Percentiles rank a stretch among this genome's conserved stretches.
These are phyloP conservation scores for Cladophialophora carrionii DNA, from an alignment of 2,329 filamentous ascomycete species.

Conservation along the genomic window DNA sequence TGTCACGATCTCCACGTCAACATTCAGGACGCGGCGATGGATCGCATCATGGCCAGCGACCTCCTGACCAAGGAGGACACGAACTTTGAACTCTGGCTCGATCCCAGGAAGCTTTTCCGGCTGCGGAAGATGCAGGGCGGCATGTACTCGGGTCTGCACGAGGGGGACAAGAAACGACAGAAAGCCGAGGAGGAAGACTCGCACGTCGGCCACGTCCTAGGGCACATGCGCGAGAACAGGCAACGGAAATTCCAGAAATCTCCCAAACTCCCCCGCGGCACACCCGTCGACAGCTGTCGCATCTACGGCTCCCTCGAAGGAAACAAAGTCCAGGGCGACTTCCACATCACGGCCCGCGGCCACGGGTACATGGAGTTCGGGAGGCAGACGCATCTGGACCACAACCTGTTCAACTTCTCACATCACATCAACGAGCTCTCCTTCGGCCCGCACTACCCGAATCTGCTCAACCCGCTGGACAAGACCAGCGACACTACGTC, in stretches of 20 bases:
- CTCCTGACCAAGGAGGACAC: constrained; percentile 76
- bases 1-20: constrained; percentile 92
- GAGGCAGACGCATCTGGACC: constrained; percentile 70
- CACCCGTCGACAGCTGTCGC: constrained; percentile 74
- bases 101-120: constrained; percentile 45
- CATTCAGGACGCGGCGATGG: constrained; percentile 92
- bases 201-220: constrained; percentile 89
- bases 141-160: constrained; percentile 54
- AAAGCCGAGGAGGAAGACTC: constrained; percentile 66
- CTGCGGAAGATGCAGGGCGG: constrained; percentile 61
- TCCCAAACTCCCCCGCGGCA: constrained; percentile 62
- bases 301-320: constrained; percentile 87
- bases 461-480: constrained; percentile 90
- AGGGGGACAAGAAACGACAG: constrained; percentile 63
- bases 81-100: constrained; percentile 74
- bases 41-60: constrained; percentile 81
- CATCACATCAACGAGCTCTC: constrained; percentile 95
- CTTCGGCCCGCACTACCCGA: constrained; percentile 95
- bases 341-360: constrained; percentile 92
- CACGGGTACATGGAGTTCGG: constrained; percentile 89
- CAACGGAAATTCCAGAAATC: constrained; percentile 70
- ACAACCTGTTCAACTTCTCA: constrained; percentile 94
- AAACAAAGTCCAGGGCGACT: constrained; percentile 97
- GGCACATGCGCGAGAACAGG: constrained; percentile 69
- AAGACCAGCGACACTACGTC: constrained; percentile 78